These are phyloP conservation scores for Fraxinus angustifolia DNA, from an alignment of 305 asterid genomes.

Conservation along the genomic window DNA sequence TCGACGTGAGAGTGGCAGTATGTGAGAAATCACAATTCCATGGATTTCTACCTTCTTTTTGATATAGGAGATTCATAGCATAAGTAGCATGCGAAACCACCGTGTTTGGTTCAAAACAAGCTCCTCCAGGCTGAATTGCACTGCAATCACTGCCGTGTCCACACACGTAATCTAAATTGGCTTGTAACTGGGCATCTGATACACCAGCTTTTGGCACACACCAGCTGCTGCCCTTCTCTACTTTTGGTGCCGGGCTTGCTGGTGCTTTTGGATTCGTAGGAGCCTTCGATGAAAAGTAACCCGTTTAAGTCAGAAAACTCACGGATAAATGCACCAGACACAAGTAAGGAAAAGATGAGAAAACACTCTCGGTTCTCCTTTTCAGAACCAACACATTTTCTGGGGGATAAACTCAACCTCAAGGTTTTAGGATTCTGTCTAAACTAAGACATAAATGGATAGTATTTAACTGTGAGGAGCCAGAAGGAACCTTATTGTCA, in stretches of 20 bases:
- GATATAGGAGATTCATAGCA: constrained; percentile 62
- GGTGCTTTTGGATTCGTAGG: constrained; percentile 25
- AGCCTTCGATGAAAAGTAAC: constrained; percentile 8
- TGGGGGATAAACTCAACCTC: background rate
- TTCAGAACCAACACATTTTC: background rate
- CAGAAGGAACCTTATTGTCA: background rate
- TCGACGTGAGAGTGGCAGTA: constrained; percentile 49
- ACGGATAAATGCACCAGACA: background rate
- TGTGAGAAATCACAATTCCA: constrained; percentile 50
- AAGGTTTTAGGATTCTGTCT: background rate
- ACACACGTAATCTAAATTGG: constrained; percentile 58
- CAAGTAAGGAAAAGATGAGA: background rate
- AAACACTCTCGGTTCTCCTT: background rate
- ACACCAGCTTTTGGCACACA: constrained; percentile 52
- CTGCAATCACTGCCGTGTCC: constrained; percentile 52
- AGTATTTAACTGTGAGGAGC: background rate
- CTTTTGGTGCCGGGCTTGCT: constrained; percentile 27
- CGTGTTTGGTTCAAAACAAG: constrained; percentile 61
- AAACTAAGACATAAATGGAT: background rate
- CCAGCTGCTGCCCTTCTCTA: constrained; percentile 30
- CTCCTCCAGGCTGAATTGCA: constrained; percentile 61
- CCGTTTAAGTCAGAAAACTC: background rate
- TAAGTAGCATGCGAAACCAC: constrained; percentile 53
- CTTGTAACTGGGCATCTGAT: constrained; percentile 42
- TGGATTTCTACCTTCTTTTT: constrained; percentile 36